A percentile compares a stretch with the other conserved stretches of the same genome.
These are phyloP conservation scores for Aspergillus carlsbadensis DNA, from an alignment of 495 filamentous ascomycete genomes.

Conservation along the genomic window DNA sequence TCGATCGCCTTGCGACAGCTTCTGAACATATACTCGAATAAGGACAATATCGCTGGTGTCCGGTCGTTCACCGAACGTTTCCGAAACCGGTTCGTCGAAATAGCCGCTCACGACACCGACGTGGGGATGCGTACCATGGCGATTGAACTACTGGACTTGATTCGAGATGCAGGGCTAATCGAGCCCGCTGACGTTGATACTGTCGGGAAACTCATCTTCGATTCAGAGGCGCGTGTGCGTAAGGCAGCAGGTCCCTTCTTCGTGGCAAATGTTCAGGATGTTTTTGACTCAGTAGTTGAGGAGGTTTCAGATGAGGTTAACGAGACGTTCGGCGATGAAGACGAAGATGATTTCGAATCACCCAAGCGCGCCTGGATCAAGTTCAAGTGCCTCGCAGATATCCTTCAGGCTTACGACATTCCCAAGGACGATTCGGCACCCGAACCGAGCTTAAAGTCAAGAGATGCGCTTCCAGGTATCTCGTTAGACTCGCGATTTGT, in stretches of 20 bases:
- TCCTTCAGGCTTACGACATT: conserved; percentile 74
- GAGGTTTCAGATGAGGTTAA: conserved; percentile 82
- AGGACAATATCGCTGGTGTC: conserved; percentile 72
- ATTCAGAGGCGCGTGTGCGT: conserved; percentile 76
- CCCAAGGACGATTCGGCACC: conserved; percentile 47
- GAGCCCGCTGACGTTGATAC: conserved; percentile 88
- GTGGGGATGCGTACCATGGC: conserved; percentile 70
- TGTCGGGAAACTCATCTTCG: conserved; percentile 82
- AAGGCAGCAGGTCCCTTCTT: conserved; percentile 90
- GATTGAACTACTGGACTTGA: conserved; percentile 74
- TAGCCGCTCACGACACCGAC: conserved; percentile 81
- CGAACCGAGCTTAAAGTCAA: conserved; percentile 24
- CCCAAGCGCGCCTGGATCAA: conserved; percentile 84
- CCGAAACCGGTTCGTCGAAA: conserved; percentile 84
- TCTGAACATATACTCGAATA: conserved; percentile 67
- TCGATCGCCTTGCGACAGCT: conserved; percentile 81
- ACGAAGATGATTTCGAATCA: conserved; percentile 69
- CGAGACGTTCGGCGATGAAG: conserved; percentile 59
- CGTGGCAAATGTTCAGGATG: conserved; percentile 76
- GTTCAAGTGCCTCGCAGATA: conserved; percentile 84
- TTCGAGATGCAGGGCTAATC: conserved; percentile 81
- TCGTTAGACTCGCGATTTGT: conserved; percentile 74
- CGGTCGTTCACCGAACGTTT: conserved; percentile 90
- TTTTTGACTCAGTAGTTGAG: conserved; percentile 75
- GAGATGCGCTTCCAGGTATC: conserved; percentile 39